These are phyloP conservation scores for Cladorrhinum sp. DNA, from an alignment of 2,329 filamentous ascomycete species.

Conservation along the genomic window DNA sequence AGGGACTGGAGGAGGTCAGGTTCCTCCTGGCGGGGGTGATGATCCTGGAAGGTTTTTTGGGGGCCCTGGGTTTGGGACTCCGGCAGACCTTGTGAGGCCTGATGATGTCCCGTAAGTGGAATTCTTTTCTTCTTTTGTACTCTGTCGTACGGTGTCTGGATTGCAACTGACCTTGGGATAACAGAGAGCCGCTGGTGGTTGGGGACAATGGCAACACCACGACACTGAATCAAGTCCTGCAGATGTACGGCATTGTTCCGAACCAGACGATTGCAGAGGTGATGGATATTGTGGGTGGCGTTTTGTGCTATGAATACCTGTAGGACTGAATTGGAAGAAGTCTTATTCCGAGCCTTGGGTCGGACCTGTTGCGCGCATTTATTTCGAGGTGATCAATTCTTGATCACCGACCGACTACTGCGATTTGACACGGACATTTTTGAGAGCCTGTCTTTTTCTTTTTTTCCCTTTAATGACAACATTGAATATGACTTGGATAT, in stretches of 20 bases:
- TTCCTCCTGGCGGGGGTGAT: not conserved
- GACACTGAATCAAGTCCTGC: conserved; percentile 20
- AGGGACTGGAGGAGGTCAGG: too few relatives aligned
- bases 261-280: conserved; percentile 20
- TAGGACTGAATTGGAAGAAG: too few relatives aligned
- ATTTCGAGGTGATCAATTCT: too few relatives aligned
- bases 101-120: conserved; percentile 14
- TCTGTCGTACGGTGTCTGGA: too few relatives aligned
- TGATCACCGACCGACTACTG: too few relatives aligned
- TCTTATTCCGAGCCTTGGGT: too few relatives aligned
- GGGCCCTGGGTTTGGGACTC: not conserved
- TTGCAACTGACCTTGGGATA: conserved; percentile 5
- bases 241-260: conserved; percentile 14
- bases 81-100: conserved; percentile 8
- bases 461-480: too few relatives aligned
- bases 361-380: too few relatives aligned
- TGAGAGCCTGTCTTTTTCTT: too few relatives aligned
- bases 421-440: too few relatives aligned
- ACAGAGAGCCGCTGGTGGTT: conserved; percentile 8
- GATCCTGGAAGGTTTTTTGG: not conserved
- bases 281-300: conserved; percentile 19
- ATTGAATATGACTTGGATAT: too few relatives aligned
- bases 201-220: conserved; percentile 12
- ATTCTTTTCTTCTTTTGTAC: not conserved
- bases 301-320: conserved; percentile 18